phyloP scores from a whole-genome alignment of 352 stramenopile genomes.

The Blastocystis sp. region DNA sequence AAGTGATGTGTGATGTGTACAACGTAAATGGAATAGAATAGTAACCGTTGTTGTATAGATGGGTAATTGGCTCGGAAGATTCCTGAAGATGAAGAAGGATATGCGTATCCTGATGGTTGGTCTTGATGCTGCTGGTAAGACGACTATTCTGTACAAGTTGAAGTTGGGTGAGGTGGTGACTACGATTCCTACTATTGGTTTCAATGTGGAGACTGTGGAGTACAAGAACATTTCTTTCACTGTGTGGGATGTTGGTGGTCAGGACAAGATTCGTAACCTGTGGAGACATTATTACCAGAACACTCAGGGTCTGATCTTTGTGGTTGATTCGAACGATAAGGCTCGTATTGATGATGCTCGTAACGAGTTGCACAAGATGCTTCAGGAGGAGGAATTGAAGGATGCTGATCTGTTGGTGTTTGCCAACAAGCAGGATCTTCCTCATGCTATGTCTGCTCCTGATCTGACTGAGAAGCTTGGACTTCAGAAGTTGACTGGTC shows the following conservation, averaged over 20 bases:
- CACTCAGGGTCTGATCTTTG: slow-evolving; percentile 98
- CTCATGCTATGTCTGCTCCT: slow-evolving; percentile 92
- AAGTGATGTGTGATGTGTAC: background rate
- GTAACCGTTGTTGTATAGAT: slow-evolving; percentile 38
- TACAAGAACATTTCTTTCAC: slow-evolving; percentile 99
- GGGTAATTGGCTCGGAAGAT: slow-evolving; percentile 58
- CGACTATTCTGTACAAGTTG: slow-evolving; percentile 87
- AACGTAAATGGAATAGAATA: background rate
- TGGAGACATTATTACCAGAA: slow-evolving; percentile 99
- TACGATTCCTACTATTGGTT: slow-evolving; percentile 79
- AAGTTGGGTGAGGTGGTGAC: slow-evolving; percentile 90
- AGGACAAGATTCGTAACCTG: slow-evolving; percentile 93
- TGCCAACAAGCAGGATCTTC: slow-evolving; percentile 99
- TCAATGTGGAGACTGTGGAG: slow-evolving; percentile 99
- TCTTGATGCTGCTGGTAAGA: slow-evolving; percentile 92
- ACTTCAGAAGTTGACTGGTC: slow-evolving; percentile 89
- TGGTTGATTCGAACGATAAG: slow-evolving; percentile 96
- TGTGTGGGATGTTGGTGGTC: slow-evolving; percentile 97
- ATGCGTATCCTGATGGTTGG: slow-evolving; percentile 88
- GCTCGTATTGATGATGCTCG: slow-evolving; percentile 92
- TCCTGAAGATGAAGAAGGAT: slow-evolving; percentile 77
- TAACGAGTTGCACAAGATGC: slow-evolving; percentile 94
- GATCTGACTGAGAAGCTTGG: slow-evolving; percentile 98
- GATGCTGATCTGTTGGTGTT: slow-evolving; percentile 94
- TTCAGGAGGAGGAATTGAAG: slow-evolving; percentile 94